Conservation (phyloP, 129 eudicot genomes). For the Mikania micrantha region DNA sequence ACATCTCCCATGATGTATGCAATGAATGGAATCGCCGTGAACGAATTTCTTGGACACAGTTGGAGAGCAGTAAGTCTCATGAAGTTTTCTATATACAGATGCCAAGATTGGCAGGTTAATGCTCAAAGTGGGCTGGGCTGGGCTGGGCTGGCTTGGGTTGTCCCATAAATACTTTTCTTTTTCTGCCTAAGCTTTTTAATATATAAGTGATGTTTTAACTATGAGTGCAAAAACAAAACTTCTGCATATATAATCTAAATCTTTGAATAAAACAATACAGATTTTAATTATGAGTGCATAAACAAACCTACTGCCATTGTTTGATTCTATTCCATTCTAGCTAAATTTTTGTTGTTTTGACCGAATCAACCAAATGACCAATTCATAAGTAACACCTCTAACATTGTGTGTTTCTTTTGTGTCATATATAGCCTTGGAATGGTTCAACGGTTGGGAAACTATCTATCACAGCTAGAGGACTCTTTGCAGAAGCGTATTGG, state of each 20-base stretch:
- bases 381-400: too few species aligned
- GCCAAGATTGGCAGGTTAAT: background rate
- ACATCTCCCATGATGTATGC: constrained; percentile 86
- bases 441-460: background rate
- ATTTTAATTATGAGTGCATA: too few species aligned
- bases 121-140: background rate
- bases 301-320: too few species aligned
- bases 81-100: background rate
- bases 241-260: too few species aligned
- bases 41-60: constrained; percentile 78
- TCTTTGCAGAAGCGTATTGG: constrained; percentile 69
- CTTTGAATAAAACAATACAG: too few species aligned
- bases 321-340: too few species aligned
- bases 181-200: background rate
- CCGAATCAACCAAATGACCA: too few species aligned
- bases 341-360: too few species aligned
- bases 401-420: background rate
- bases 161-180: background rate
- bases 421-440: background rate
- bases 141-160: background rate
- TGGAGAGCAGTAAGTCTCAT: constrained; percentile 63
- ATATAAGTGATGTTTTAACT: background rate
- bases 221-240: too few species aligned
- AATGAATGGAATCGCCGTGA: constrained; percentile 78
- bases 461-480: constrained; percentile 24